Evolutionary conservation across 1,284 basidiomycete genomes (phyloP), one percentile per base, ranked within the genome.

Genomic region (Porogramme epimiltina): DNA sequence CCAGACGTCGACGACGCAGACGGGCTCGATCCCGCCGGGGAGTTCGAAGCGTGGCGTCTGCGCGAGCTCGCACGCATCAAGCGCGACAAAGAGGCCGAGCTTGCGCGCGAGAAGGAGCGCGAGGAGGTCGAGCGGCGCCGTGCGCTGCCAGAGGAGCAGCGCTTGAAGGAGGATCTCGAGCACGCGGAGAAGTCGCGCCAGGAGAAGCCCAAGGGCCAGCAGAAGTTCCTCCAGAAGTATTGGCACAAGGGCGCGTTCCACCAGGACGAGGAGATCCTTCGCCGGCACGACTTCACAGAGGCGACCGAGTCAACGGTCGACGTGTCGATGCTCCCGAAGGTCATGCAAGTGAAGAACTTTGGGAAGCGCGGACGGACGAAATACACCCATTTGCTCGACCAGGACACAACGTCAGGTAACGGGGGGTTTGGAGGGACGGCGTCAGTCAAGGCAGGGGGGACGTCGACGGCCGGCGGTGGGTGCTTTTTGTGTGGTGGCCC

Each of bases 211-310:
- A 89, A 93, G 62, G 93, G 93, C 2, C 79, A 91, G 56, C 91
- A 95, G 69, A 91, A 87, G 63, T 98, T 99, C 75, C 72, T 98
- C 63, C 95, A 99, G 70, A 98, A 97, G 73, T 99, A 98, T 70
- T 98, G 95, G 84, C 97, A 99, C 77, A 98, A 98, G 73, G 97
- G 97, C 64, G 95, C 95, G 53, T 99, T 99, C 79, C 95, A 97
- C 71, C 93, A 92, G 87, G 96, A 98, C 71, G 84, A 87, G 60
- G 94, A 98, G 46, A 85, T 99, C 58, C 82, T 98, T 62, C 82
- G 81, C 63, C 76, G 77, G 52, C 88, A 89, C 68, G 95, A 99
- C 71, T 98, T 79, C 66, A 94, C 92, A 1, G 91, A 92, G 65
- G 87, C 91, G 18, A 98, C 95, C 3, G 86, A 88, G 67, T 91